Evolutionary conservation across 495 filamentous ascomycete species (phyloP).

Genomic region (Emericellopsis terricola): DNA sequence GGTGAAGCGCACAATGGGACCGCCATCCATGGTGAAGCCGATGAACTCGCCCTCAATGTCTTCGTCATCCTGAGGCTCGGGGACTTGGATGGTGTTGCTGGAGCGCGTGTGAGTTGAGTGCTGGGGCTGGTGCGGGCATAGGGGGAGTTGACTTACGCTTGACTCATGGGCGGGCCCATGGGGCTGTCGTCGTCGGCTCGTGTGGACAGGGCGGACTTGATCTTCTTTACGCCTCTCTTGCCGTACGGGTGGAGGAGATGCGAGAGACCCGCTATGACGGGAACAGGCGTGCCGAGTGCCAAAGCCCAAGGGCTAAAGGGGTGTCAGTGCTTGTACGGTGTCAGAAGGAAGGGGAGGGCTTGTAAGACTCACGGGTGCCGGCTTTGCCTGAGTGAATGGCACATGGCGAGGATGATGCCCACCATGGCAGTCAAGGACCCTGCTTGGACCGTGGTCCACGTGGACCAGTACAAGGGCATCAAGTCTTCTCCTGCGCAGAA

Average conservation of each 20-base stretch:
- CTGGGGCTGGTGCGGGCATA: too few species aligned
- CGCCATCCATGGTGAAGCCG: slow-evolving; percentile 2
- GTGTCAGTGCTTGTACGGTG: too few species aligned
- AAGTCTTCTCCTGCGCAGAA: slow-evolving; percentile 32
- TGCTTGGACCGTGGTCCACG: slow-evolving; percentile 27
- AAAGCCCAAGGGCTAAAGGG: slow-evolving; percentile 23
- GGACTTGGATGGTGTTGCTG: slow-evolving; percentile 1
- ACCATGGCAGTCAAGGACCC: slow-evolving; percentile 29
- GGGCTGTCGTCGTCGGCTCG: too few species aligned
- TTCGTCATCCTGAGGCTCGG: not conserved
- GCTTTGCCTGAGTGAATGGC: slow-evolving; percentile 17
- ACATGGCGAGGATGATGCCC: slow-evolving; percentile 22
- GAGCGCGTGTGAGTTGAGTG: too few species aligned
- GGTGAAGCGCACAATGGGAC: slow-evolving; percentile 3
- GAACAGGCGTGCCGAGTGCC: slow-evolving; percentile 28
- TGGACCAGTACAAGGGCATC: slow-evolving; percentile 28
- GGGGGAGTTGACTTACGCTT: not conserved
- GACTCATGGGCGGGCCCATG: not conserved
- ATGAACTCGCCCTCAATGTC: slow-evolving; percentile 1
- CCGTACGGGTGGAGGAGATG: slow-evolving; percentile 15
- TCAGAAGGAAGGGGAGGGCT: slow-evolving; percentile 1
- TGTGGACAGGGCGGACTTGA: not conserved
- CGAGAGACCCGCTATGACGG: slow-evolving; percentile 25
- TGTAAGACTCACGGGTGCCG: slow-evolving; percentile 23
- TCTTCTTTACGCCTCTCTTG: slow-evolving; percentile 1